These are phyloP conservation scores for Umbelopsis ramanniana DNA, from an alignment of 192 early-diverging fungal species.

Conservation along the genomic window DNA sequence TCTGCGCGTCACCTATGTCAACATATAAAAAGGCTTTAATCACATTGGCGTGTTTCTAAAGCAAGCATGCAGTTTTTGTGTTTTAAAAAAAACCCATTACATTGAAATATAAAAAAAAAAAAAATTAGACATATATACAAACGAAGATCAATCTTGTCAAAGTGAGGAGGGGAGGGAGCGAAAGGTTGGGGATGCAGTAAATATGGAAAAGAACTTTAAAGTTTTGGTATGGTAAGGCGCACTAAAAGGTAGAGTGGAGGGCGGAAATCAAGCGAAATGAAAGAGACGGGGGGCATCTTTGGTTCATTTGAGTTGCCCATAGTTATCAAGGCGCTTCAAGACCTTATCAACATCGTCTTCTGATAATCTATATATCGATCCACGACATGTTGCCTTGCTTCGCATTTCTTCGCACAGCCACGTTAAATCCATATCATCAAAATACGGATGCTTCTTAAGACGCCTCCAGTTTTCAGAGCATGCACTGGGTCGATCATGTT, in stretches of 20 bases:
- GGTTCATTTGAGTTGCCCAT: not conserved
- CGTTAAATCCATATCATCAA: slow-evolving; percentile 19
- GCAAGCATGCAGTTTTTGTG: not conserved
- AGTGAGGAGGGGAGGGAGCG: not conserved
- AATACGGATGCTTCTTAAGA: slow-evolving; percentile 9
- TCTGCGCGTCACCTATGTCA: no score
- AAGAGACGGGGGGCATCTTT: not conserved
- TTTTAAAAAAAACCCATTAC: slow-evolving; percentile 2
- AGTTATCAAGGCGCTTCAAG: slow-evolving; percentile 24
- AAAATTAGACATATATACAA: slow-evolving; percentile 20
- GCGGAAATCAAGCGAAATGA: no score
- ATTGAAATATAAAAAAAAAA: not conserved
- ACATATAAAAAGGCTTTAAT: no score
- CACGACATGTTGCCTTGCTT: slow-evolving; percentile 28
- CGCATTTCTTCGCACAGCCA: slow-evolving; percentile 34
- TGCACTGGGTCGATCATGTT: slow-evolving; percentile 14
- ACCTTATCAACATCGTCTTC: slow-evolving; percentile 27
- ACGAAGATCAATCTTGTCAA: slow-evolving; percentile 32
- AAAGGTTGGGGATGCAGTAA: not conserved
- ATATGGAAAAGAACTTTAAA: not conserved
- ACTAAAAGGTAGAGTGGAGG: no score
- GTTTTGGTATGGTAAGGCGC: not conserved
- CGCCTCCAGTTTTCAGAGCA: slow-evolving; percentile 14
- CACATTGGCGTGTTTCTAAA: not conserved
- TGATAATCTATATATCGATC: slow-evolving; percentile 11